Base-by-base conservation (phyloP, 208 protist genomes). In the Trypanosomatidae sp. region DNA sequence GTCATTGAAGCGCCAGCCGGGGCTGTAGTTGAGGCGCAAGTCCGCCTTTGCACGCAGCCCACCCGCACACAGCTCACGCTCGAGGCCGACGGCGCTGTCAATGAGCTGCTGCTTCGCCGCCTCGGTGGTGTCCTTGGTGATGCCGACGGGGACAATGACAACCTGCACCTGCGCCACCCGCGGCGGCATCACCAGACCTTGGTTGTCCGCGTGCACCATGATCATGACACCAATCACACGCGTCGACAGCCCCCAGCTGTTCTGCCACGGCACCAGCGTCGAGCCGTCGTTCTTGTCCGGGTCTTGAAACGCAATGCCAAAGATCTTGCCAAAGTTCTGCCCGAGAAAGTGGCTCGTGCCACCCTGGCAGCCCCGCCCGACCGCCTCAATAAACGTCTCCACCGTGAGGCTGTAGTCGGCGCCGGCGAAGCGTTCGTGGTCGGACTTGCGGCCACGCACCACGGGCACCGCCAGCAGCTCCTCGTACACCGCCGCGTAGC, bases 391-490 rank as follows among this genome's bases (percentile, higher is more conserved):
- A 71, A 97, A 99, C 13, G 92, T 96, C 74, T 99, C 97, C 24
- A 98, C 88, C 18, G 96, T 99, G 2, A 91, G 98, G n/a, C 97
- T 99, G 74, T 96, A 97, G 55, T 94, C 72, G 48, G 87, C 97
- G 40, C 97, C 97, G 1, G 98, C 96, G 67, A 99, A 99, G 84
- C 98, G 98, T 66, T 99, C 97, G 65, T 97, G 96, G 61, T 99
- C 96, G 4, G 96, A 96, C 74, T 99, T 99, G 19, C 68, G 67
- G 19, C 97, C 97, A 41, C 92, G 82, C 11, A 98, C 69, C 8
- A 98, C 95, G 15, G 97, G 97, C 19, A 99, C 93, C 21, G 96
- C 97, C 21, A 99, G 81, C 11, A 99, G 55, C 33, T 99, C 90
- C 66, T 97, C 90, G 73, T 99, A 99, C 16, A 98, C 83, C 23